These are phyloP conservation scores for Trametes gibbosa DNA, from an alignment of 768 basidiomycete species.

Conservation along the genomic window DNA sequence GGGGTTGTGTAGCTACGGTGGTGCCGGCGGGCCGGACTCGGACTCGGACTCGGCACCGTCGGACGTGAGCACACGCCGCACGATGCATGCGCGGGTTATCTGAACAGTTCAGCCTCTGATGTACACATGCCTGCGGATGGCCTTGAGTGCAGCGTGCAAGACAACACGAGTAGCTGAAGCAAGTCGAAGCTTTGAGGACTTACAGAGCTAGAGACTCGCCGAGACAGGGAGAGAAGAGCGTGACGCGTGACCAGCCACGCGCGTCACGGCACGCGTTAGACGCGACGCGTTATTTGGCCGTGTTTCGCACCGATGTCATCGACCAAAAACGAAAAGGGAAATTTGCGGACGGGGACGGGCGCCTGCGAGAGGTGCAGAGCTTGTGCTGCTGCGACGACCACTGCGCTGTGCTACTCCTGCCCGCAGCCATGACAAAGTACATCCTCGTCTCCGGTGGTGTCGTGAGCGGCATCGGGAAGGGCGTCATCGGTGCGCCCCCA, in stretches of 20 bases:
- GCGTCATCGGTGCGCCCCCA: constrained; percentile 83
- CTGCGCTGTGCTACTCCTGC: constrained; percentile 1
- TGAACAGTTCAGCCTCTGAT: too few species aligned
- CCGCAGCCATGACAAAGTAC: constrained; percentile 79
- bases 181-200: too few species aligned
- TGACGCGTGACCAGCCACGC: neutral
- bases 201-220: too few species aligned
- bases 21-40: neutral
- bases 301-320: constrained; percentile 10
- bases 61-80: too few species aligned
- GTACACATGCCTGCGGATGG: too few species aligned
- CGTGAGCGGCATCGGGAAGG: constrained; percentile 98
- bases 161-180: too few species aligned
- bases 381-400: constrained; percentile 15
- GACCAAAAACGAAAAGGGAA: constrained; percentile 12
- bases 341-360: constrained; percentile 4
- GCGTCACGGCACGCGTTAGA: neutral
- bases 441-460: constrained; percentile 97
- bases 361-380: constrained; percentile 8
- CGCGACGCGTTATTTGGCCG: constrained; percentile 19
- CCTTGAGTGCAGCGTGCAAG: too few species aligned
- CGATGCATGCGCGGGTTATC: too few species aligned
- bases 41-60: too few species aligned
- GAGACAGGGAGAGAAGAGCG: neutral
- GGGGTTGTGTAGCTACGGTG: too few species aligned